Percentiles rank a stretch among this genome's conserved stretches.
Conservation (phyloP, 345 rosid genomes). For the Salix exigua region DNA sequence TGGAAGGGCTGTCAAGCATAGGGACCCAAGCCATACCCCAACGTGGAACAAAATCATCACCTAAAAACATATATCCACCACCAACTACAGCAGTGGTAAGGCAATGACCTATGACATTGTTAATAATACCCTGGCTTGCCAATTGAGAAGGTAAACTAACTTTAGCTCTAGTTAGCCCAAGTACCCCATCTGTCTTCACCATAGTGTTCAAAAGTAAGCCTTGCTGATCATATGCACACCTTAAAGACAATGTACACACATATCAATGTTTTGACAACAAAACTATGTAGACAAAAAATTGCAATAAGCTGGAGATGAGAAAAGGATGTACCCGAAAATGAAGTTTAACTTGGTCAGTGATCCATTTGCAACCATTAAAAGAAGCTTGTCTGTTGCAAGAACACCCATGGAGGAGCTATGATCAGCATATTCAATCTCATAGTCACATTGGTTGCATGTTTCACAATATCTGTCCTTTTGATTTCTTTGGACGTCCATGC, state of each 20-base stretch:
- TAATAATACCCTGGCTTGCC: conserved; percentile 72
- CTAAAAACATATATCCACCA: conserved; percentile 88
- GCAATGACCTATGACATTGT: conserved; percentile 87
- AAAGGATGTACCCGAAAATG: conserved; percentile 63
- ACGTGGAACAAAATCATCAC: conserved; percentile 69
- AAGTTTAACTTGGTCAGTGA: conserved; percentile 49
- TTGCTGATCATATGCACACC: conserved; percentile 98
- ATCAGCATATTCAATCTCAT: conserved; percentile 94
- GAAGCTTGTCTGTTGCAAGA: conserved; percentile 78
- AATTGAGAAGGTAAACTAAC: conserved; percentile 91
- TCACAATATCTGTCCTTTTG: conserved; percentile 45
- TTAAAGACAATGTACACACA: conserved; percentile 25
- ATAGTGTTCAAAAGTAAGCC: conserved; percentile 66
- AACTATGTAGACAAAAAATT: not conserved
- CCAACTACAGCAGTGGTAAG: conserved; percentile 47
- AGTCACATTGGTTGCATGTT: conserved; percentile 76
- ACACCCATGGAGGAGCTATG: conserved; percentile 87
- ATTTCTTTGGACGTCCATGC: conserved; percentile 63
- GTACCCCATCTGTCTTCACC: conserved; percentile 78
- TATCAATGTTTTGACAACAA: conserved; percentile 9
- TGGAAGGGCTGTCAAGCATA: conserved; percentile 49
- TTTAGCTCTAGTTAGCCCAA: conserved; percentile 80
- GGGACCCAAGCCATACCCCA: conserved; percentile 86
- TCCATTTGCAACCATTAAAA: conserved; percentile 59
- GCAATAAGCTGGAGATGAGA: not conserved